Conservation (phyloP, 768 basidiomycete genomes). For the Leccinum broughii region DNA sequence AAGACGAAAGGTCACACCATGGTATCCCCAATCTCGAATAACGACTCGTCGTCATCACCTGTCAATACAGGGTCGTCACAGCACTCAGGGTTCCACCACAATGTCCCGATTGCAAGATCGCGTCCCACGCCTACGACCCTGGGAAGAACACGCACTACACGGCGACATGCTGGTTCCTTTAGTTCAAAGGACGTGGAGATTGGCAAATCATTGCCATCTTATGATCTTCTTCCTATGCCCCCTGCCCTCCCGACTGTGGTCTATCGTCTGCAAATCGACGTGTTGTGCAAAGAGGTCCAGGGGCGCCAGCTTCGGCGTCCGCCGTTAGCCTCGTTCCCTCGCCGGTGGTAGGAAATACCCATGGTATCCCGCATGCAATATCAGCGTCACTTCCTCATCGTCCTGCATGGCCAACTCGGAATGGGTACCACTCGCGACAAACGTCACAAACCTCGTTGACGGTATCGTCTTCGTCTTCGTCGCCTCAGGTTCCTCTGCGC, state of each 20-base stretch:
- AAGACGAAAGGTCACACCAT: constrained; percentile 31
- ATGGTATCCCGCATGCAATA: constrained; percentile 7
- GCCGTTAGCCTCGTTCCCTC: constrained; percentile 19
- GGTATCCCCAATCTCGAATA: constrained; percentile 23
- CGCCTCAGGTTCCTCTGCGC: constrained; percentile 25
- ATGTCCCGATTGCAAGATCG: constrained; percentile 31
- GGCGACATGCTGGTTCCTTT: constrained; percentile 94
- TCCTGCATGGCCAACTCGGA: constrained; percentile 10
- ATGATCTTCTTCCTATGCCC: constrained; percentile 40
- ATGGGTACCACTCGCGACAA: constrained; percentile 41
- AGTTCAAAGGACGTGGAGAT: constrained; percentile 90
- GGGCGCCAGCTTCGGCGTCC: constrained; percentile 36
- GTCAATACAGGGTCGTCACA: constrained; percentile 30
- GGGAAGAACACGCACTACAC: constrained; percentile 54
- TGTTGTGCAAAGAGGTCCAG: constrained; percentile 50
- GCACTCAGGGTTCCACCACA: constrained; percentile 21
- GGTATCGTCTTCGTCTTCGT: constrained; percentile 39
- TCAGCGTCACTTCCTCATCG: constrained; percentile 18
- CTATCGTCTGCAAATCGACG: constrained; percentile 40
- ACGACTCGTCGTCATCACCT: constrained; percentile 30
- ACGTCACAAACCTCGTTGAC: constrained; percentile 45
- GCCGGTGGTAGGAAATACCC: constrained; percentile 4
- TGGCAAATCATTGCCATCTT: constrained; percentile 77
- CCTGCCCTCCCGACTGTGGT: constrained; percentile 28
- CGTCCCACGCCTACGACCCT: constrained; percentile 29